Percentiles rank a stretch among this genome's conserved stretches.
Conservation (phyloP, 1,284 basidiomycete species). For the Cryptococcus deneoformans region DNA sequence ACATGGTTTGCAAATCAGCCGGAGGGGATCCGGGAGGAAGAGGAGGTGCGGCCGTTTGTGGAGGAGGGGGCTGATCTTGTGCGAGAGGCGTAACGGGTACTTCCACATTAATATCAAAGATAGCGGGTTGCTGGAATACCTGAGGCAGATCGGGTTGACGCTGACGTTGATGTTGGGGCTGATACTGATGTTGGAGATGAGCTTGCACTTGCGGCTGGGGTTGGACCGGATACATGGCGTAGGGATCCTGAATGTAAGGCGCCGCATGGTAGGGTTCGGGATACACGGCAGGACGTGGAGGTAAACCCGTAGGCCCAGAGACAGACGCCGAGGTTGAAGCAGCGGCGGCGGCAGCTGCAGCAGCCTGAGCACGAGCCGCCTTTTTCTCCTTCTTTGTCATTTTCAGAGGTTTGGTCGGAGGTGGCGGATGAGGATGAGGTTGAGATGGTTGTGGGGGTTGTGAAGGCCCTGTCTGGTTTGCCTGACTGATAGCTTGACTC, state of each 20-base stretch:
- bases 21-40: not conserved
- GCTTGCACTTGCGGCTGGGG: too few species aligned
- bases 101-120: too few species aligned
- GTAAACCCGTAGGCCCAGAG: too few species aligned
- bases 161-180: too few species aligned
- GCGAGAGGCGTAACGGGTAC: too few species aligned
- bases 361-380: conserved; percentile 8
- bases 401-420: not conserved
- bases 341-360: not conserved
- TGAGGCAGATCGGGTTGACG: too few species aligned
- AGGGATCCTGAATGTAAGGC: too few species aligned
- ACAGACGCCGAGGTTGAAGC: not conserved
- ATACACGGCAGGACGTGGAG: too few species aligned
- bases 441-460: not conserved
- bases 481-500: not conserved
- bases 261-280: too few species aligned
- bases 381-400: conserved; percentile 9
- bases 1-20: not conserved
- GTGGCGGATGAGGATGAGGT: not conserved
- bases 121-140: too few species aligned
- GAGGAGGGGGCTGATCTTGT: not conserved
- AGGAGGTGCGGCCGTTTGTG: not conserved
- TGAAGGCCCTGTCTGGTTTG: not conserved
- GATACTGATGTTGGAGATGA: too few species aligned
- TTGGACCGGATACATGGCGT: too few species aligned